Conservation (phyloP, 495 filamentous ascomycete genomes). For the Hypoxylon crocopeplum region DNA sequence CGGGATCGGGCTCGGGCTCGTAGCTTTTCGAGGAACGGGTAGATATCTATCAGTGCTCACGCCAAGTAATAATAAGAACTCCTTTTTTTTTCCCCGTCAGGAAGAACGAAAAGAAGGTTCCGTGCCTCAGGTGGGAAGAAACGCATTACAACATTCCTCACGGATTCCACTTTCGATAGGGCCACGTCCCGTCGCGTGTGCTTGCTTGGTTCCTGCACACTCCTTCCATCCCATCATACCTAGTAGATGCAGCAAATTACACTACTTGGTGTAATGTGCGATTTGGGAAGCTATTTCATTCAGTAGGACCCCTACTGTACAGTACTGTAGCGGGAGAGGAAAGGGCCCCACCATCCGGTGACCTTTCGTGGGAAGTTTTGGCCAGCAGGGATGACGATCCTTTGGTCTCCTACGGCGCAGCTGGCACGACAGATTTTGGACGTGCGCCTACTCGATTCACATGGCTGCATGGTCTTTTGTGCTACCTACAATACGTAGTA, state of each 20-base stretch:
- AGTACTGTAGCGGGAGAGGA: background rate
- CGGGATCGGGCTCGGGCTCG: constrained; percentile 14
- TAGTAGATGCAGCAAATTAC: background rate
- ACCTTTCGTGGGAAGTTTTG: constrained; percentile 13
- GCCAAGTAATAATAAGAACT: no score
- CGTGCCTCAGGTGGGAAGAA: background rate
- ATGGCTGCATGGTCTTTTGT: constrained; percentile 26
- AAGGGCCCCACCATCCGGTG: constrained; percentile 17
- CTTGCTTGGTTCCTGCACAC: background rate
- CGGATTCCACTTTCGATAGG: no score
- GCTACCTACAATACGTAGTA: constrained; percentile 11
- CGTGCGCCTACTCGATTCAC: constrained; percentile 4
- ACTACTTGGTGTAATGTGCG: background rate
- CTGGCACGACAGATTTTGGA: background rate
- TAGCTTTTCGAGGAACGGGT: constrained; percentile 10
- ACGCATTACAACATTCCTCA: no score
- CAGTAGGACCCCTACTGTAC: background rate
- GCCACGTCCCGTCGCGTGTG: background rate
- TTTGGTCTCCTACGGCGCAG: constrained; percentile 26
- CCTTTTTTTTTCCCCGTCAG: no score
- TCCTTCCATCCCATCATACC: background rate
- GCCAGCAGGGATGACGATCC: constrained; percentile 34
- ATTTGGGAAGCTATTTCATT: background rate
- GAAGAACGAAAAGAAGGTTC: background rate
- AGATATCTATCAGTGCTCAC: constrained; percentile 13